Evolutionary conservation across 805 yeast species (phyloP), one percentile per base, ranked within the genome.

Genomic region (Komagataella pseudopastoris): DNA sequence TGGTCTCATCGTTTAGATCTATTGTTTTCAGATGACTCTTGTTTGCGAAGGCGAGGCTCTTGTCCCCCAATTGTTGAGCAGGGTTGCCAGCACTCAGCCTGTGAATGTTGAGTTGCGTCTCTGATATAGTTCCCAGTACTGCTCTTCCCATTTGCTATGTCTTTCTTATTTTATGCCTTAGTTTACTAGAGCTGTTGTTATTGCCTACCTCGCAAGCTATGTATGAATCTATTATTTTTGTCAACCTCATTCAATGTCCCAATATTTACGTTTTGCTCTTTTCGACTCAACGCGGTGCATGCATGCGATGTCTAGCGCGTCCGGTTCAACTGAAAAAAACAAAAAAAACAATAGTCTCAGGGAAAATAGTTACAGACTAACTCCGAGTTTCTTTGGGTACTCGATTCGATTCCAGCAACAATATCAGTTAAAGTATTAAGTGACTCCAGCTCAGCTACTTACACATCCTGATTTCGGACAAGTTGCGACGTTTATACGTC

Each of bases 101-200:
- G 14, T 30, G 39, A 30, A 30, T 30, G 39, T 30, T 30, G 10
- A 30, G 58, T 55, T 56, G 54, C 55, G 53, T 53, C 56, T 56
- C 53, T 52, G 49, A 53, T 53, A 49, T 53, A 43, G 54, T 55
- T 45, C 56, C 57, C 6, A 30, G 48, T 52, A 18, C 16, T 56
- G 57, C 36, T 51, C 39, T 36, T 8, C 51, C 23, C 12, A 16
- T 23, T 24, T 16, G 22, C 6, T 12, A 6, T 23, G 14, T 51
- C 23, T 6, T 23, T 51, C 23, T 6, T 23, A 23, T 23, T 3
- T 22, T 47, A 14, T 46, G 8, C 17, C 51, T 17, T n/a, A 24
- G 16, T 39, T 30, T 30, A 30, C 39, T 10, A 30, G 39, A 30
- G 14, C 39, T 8, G 39, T 30, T 30, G 39, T 30, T 30, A 8